Conservation (phyloP, 202 grass and related monocot species). For the Digitaria exilis region DNA sequence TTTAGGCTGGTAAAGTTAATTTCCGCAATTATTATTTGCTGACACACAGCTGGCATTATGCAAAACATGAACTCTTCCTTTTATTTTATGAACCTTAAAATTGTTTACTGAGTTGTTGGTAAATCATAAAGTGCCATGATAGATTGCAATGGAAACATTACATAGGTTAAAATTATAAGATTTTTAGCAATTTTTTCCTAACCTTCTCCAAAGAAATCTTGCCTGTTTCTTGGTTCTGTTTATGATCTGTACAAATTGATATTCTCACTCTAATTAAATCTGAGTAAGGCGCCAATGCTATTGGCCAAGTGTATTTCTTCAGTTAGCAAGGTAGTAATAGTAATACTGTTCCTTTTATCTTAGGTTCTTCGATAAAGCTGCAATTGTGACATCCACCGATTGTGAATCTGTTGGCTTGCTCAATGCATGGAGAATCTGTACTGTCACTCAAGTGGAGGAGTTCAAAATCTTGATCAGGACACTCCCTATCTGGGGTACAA, state of each 20-base stretch:
- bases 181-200: not conserved
- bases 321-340: not conserved
- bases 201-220: not conserved
- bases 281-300: not conserved
- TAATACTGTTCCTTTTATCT: conserved; percentile 21
- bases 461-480: conserved; percentile 73
- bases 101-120: not conserved
- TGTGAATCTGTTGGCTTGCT: conserved; percentile 46
- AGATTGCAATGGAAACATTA: not conserved
- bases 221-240: not conserved
- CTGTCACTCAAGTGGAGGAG: conserved; percentile 89
- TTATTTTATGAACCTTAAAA: not conserved
- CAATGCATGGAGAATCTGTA: conserved; percentile 66
- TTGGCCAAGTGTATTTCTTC: not conserved
- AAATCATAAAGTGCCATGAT: not conserved
- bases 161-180: too few relatives aligned
- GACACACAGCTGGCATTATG: not conserved
- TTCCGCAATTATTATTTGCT: not conserved
- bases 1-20: too few relatives aligned
- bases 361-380: conserved; percentile 89
- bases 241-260: not conserved
- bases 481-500: conserved; percentile 71
- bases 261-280: too few relatives aligned
- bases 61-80: not conserved
- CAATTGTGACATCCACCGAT: conserved; percentile 52